Evolutionary conservation across 2,329 filamentous ascomycete genomes (phyloP).

Genomic region (Ophiostoma australiae): DNA sequence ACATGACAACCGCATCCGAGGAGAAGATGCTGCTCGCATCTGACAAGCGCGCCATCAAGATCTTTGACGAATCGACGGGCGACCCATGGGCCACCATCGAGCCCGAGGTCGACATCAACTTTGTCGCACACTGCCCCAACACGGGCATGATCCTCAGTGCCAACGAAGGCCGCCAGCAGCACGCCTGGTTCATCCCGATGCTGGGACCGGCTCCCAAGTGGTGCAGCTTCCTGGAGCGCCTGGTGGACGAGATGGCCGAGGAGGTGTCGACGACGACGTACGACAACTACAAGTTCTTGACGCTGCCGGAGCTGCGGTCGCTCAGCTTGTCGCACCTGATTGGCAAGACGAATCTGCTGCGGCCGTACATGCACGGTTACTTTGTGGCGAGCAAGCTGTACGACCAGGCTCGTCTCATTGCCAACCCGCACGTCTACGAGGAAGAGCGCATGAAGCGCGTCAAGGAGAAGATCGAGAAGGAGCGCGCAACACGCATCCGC

Average conservation of each 20-base stretch:
- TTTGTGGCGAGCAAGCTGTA: slow-evolving; percentile 94
- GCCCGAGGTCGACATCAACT: slow-evolving; percentile 89
- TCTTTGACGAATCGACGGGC: slow-evolving; percentile 82
- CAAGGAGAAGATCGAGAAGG: slow-evolving; percentile 93
- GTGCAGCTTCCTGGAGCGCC: slow-evolving; percentile 94
- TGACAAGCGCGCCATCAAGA: slow-evolving; percentile 94
- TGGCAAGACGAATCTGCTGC: slow-evolving; percentile 80
- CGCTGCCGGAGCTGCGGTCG: slow-evolving; percentile 74
- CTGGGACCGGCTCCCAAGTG: slow-evolving; percentile 82
- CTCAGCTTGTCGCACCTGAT: slow-evolving; percentile 85
- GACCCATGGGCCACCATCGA: slow-evolving; percentile 94
- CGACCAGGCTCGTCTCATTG: slow-evolving; percentile 87
- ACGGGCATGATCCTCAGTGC: slow-evolving; percentile 94
- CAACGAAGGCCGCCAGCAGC: slow-evolving; percentile 92
- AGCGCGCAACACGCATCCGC: slow-evolving; percentile 88
- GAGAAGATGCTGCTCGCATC: slow-evolving; percentile 85
- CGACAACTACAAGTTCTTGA: slow-evolving; percentile 99
- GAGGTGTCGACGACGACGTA: slow-evolving; percentile 74
- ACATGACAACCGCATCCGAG: slow-evolving; percentile 65
- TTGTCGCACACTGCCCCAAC: slow-evolving; percentile 86
- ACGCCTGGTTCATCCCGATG: slow-evolving; percentile 55
- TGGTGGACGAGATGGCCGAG: slow-evolving; percentile 98
- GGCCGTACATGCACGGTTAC: slow-evolving; percentile 98
- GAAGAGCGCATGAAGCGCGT: slow-evolving; percentile 87
- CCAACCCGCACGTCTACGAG: slow-evolving; percentile 89